Conservation (phyloP, 2,329 filamentous ascomycete genomes). For the Penicillium occitanis region DNA sequence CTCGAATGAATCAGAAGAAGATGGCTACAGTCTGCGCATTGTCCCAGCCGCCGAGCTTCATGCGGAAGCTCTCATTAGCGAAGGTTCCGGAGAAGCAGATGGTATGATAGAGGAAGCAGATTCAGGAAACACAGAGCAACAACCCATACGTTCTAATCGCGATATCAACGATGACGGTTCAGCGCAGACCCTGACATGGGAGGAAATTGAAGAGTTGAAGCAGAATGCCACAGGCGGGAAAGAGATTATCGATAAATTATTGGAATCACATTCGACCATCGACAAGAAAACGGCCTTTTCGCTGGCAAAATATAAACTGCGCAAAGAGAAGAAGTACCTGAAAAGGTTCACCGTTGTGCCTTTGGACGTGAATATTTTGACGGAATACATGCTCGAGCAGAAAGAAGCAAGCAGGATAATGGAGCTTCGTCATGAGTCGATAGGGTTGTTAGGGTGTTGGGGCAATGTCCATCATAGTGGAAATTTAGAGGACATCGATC, state of each 20-base stretch:
- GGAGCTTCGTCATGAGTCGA: constrained; percentile 80
- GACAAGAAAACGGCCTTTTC: constrained; percentile 95
- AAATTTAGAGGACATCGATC: constrained; percentile 33
- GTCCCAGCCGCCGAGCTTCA: constrained; percentile 81
- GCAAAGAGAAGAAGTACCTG: constrained; percentile 93
- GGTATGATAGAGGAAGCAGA: constrained; percentile 39
- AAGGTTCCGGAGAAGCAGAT: constrained; percentile 39
- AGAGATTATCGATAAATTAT: constrained; percentile 88
- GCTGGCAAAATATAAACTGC: constrained; percentile 89
- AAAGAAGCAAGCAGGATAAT: constrained; percentile 78
- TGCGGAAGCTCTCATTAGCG: constrained; percentile 66
- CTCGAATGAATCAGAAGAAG: constrained; percentile 65
- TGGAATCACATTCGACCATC: constrained; percentile 83
- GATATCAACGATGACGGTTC: constrained; percentile 62
- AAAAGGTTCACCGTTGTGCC: constrained; percentile 82
- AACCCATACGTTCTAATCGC: constrained; percentile 62
- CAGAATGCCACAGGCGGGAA: constrained; percentile 73
- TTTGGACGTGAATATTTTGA: constrained; percentile 73
- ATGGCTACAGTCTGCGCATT: constrained; percentile 67
- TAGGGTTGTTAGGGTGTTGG: constrained; percentile 83
- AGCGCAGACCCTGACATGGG: constrained; percentile 72
- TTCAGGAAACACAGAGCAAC: constrained; percentile 35
- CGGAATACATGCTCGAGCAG: constrained; percentile 74
- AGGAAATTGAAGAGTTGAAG: constrained; percentile 71
- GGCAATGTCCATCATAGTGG: constrained; percentile 79